phyloP scores from a whole-genome alignment of 2,329 filamentous ascomycete genomes.

The Akanthomyces muscarius region DNA sequence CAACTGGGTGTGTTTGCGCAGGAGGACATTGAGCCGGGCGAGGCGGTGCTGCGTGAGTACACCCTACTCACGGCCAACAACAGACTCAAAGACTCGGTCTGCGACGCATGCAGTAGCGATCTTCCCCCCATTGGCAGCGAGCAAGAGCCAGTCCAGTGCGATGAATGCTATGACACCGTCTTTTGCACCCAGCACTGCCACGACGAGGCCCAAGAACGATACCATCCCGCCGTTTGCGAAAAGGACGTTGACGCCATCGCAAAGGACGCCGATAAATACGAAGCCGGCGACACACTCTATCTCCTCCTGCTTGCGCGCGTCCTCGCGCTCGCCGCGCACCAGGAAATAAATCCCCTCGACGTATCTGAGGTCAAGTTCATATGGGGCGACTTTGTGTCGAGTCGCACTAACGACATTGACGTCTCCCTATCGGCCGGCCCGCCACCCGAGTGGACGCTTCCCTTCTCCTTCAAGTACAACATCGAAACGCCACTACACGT shows the following conservation, averaged over 20 bases:
- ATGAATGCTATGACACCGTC: constrained; percentile 61
- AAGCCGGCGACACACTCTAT: constrained; percentile 59
- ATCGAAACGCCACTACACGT: constrained; percentile 71
- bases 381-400: constrained; percentile 63
- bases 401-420: constrained; percentile 49
- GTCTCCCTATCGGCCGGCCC: constrained; percentile 51
- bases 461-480: constrained; percentile 74
- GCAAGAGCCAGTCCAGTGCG: constrained; percentile 49
- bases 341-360: constrained; percentile 60
- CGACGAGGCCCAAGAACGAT: constrained; percentile 53
- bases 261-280: constrained; percentile 57
- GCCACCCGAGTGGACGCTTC: constrained; percentile 62
- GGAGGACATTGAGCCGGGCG: constrained; percentile 71
- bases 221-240: constrained; percentile 63
- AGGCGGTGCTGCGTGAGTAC: constrained; percentile 74
- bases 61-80: constrained; percentile 88
- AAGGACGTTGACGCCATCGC: constrained; percentile 63
- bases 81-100: constrained; percentile 78
- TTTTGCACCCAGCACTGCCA: constrained; percentile 61
- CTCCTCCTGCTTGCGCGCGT: constrained; percentile 59
- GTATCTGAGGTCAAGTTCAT: constrained; percentile 62
- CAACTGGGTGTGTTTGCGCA: constrained; percentile 91
- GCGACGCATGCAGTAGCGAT: constrained; percentile 79
- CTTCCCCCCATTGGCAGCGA: constrained; percentile 57
- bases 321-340: constrained; percentile 59